Percentiles rank a stretch among this genome's conserved stretches.
These are phyloP conservation scores for Galerina marginata DNA, from an alignment of 768 basidiomycete genomes.

Conservation along the genomic window DNA sequence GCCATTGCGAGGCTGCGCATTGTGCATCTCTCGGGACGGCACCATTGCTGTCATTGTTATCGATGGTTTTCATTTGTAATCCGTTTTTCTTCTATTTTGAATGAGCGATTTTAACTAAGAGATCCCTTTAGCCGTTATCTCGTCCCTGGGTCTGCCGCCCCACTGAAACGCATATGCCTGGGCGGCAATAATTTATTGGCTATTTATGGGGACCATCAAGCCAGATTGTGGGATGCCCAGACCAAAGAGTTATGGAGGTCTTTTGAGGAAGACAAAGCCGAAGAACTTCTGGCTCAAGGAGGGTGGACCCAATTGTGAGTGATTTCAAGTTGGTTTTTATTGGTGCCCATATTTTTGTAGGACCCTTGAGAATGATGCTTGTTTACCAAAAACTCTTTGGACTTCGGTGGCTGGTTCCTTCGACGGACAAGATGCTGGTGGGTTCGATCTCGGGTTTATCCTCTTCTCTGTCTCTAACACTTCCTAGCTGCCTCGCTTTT, in stretches of 20 bases:
- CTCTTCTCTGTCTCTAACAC: neutral
- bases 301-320: constrained; percentile 78
- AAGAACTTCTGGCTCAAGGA: constrained; percentile 72
- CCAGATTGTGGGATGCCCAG: constrained; percentile 86
- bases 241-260: constrained; percentile 87
- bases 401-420: constrained; percentile 24
- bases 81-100: constrained; percentile 15
- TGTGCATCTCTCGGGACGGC: constrained; percentile 80
- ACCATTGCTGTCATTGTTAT: constrained; percentile 82
- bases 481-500: constrained; percentile 52
- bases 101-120: neutral
- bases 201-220: constrained; percentile 75
- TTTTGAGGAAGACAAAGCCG: constrained; percentile 75
- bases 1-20: constrained; percentile 65
- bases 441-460: neutral
- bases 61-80: constrained; percentile 81
- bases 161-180: constrained; percentile 66
- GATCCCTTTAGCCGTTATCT: constrained; percentile 63
- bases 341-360: constrained; percentile 17
- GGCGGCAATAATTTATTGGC: constrained; percentile 74
- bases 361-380: constrained; percentile 21
- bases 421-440: constrained; percentile 29
- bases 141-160: constrained; percentile 81
- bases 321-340: neutral
- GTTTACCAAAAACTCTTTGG: constrained; percentile 31